Percentiles rank a stretch among this genome's conserved stretches.
phyloP scores from a whole-genome alignment of 306 rosid genomes.

The Vicia sativa region DNA sequence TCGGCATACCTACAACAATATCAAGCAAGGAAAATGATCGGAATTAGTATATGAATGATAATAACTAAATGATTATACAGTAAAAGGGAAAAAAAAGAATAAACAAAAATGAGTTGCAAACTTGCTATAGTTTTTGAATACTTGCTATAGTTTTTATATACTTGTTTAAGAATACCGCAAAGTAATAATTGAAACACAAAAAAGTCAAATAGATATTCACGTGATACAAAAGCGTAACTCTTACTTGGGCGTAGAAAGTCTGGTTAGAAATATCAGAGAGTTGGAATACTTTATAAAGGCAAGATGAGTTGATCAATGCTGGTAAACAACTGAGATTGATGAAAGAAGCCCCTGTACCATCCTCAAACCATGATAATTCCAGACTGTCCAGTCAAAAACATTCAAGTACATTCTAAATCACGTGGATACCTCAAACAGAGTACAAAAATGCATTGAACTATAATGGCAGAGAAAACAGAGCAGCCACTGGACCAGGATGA shows the following conservation, averaged over 20 bases:
- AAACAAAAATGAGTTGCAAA: not conserved
- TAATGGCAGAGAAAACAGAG: constrained; percentile 26
- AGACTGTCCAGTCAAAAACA: constrained; percentile 56
- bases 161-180: not conserved
- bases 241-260: constrained; percentile 62
- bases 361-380: constrained; percentile 84
- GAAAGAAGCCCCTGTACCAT: constrained; percentile 66
- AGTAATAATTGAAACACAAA: constrained; percentile 2
- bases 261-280: constrained; percentile 62
- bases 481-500: constrained; percentile 8
- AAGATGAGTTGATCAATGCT: constrained; percentile 77
- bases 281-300: constrained; percentile 66
- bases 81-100: constrained; percentile 1
- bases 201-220: constrained; percentile 7
- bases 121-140: not conserved
- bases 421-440: constrained; percentile 14
- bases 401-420: constrained; percentile 31
- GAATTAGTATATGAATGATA: not conserved
- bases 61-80: not conserved
- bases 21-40: constrained; percentile 35
- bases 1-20: constrained; percentile 59
- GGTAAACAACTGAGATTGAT: constrained; percentile 88
- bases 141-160: not conserved
- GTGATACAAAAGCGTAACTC: constrained; percentile 33
- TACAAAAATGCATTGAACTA: constrained; percentile 10